phyloP scores from a whole-genome alignment of 768 basidiomycete genomes.

The Lactarius quietus region DNA sequence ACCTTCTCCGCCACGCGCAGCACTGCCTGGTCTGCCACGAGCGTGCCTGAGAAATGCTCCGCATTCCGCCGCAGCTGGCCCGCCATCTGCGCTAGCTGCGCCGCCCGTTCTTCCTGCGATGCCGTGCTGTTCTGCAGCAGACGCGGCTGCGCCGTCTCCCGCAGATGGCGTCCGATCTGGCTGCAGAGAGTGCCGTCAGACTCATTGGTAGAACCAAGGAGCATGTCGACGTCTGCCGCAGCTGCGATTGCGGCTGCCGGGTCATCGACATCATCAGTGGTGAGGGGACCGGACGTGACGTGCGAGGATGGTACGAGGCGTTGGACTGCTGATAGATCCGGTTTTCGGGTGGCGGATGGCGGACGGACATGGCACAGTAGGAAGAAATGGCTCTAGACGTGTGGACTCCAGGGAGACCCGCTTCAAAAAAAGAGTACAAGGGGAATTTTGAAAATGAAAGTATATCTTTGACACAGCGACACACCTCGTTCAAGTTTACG shows the following conservation, averaged over 20 bases:
- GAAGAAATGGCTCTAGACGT: conserved; percentile 49
- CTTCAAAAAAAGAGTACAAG: conserved; percentile 30
- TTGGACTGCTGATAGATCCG: conserved; percentile 1
- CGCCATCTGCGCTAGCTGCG: conserved; percentile 80
- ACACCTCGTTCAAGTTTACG: conserved; percentile 57
- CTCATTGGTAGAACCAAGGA: conserved; percentile 7
- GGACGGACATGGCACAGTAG: conserved; percentile 47
- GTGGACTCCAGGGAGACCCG: conserved; percentile 39
- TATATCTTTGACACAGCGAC: conserved; percentile 17
- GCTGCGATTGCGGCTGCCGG: neutral
- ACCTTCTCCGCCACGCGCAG: conserved; percentile 67
- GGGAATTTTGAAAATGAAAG: neutral
- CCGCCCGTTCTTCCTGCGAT: conserved; percentile 68
- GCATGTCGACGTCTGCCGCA: conserved; percentile 11
- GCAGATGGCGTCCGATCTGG: conserved; percentile 22
- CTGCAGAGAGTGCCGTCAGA: conserved; percentile 34
- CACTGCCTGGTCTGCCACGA: conserved; percentile 72
- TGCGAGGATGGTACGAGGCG: conserved; percentile 25
- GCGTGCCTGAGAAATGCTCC: conserved; percentile 64
- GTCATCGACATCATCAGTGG: neutral
- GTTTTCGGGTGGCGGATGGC: conserved; percentile 17
- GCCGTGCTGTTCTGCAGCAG: conserved; percentile 51
- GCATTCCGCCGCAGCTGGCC: conserved; percentile 82
- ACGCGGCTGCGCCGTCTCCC: conserved; percentile 31
- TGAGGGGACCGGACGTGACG: conserved; percentile 22